Percentiles rank a stretch among this genome's conserved stretches.
Evolutionary conservation across 768 basidiomycete genomes (phyloP).

Genomic region (Suillus brevipes): DNA sequence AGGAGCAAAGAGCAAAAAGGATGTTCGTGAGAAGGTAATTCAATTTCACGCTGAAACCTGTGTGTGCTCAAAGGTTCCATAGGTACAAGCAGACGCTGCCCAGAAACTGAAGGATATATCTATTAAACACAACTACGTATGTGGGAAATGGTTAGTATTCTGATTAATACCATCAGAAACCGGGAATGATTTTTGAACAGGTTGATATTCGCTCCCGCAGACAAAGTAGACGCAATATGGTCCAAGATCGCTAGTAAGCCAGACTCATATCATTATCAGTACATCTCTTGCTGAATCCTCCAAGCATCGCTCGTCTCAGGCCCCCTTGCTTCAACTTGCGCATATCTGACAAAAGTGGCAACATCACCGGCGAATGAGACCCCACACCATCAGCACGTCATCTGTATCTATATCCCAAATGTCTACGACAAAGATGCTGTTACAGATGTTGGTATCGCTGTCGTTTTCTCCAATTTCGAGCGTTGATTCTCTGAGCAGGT

Average conservation of each 20-base stretch:
- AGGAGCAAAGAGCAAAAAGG: constrained; percentile 73
- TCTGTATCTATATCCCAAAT: constrained; percentile 72
- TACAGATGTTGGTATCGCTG: constrained; percentile 43
- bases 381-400: constrained; percentile 58
- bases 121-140: constrained; percentile 49
- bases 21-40: constrained; percentile 64
- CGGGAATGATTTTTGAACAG: constrained; percentile 35
- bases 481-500: constrained; percentile 38
- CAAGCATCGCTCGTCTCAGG: constrained; percentile 67
- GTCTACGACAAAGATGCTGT: constrained; percentile 65
- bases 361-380: constrained; percentile 53
- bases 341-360: constrained; percentile 61
- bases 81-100: constrained; percentile 63
- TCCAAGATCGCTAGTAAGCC: constrained; percentile 56
- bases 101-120: constrained; percentile 61
- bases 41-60: neutral
- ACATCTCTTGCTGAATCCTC: constrained; percentile 2
- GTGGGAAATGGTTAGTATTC: constrained; percentile 64
- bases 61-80: neutral
- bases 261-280: neutral
- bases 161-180: neutral
- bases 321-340: constrained; percentile 58
- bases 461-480: neutral
- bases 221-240: constrained; percentile 68
- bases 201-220: constrained; percentile 63